phyloP scores from a whole-genome alignment of 2,329 filamentous ascomycete genomes.

The Meredithiella fracta region DNA sequence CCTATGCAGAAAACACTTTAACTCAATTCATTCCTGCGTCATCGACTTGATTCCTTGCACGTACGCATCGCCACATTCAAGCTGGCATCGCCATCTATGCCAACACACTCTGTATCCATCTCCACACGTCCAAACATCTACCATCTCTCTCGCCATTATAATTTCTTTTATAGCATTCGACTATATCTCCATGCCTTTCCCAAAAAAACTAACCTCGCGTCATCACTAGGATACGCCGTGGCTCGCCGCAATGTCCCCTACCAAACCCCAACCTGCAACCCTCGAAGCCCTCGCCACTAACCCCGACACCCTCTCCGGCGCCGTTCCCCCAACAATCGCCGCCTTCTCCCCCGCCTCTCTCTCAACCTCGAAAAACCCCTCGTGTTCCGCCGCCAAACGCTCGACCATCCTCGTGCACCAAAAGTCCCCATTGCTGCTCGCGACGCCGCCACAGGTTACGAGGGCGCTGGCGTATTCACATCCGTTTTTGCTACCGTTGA shows the following conservation, averaged over 20 bases:
- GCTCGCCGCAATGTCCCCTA: slow-evolving; percentile 16
- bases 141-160: too few species aligned
- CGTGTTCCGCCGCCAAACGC: slow-evolving; percentile 43
- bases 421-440: slow-evolving; percentile 82
- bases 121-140: too few species aligned
- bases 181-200: neutral
- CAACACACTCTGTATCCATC: neutral
- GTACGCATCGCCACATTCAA: neutral
- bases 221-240: slow-evolving; percentile 14
- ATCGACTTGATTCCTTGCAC: neutral
- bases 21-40: neutral
- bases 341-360: slow-evolving; percentile 77
- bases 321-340: slow-evolving; percentile 57
- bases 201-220: neutral
- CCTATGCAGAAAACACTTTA: slow-evolving; percentile 1
- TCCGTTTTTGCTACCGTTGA: slow-evolving; percentile 78
- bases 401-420: slow-evolving; percentile 92
- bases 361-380: slow-evolving; percentile 34
- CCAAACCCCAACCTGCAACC: slow-evolving; percentile 14
- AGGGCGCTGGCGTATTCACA: slow-evolving; percentile 90
- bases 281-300: slow-evolving; percentile 9
- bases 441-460: slow-evolving; percentile 88
- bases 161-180: too few species aligned
- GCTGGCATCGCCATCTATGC: neutral
- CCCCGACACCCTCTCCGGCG: slow-evolving; percentile 19